Conservation (phyloP, 805 yeast species). For the Kregervanrija pseudodelftensis region DNA sequence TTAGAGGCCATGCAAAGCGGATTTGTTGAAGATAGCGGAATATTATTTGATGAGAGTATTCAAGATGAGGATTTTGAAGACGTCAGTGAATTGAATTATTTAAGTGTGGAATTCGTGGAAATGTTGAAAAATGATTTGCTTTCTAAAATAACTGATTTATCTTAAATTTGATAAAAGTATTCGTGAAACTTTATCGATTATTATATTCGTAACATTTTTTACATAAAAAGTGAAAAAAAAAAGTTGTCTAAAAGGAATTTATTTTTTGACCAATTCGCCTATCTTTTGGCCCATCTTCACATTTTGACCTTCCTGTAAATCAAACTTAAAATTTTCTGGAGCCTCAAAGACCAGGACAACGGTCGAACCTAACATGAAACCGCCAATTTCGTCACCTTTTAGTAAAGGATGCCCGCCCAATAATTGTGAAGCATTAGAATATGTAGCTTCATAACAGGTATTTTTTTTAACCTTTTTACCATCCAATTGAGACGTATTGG, state of each 20-base stretch:
- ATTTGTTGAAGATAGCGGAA: background rate
- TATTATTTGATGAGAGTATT: background rate
- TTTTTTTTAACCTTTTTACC: conserved; percentile 51
- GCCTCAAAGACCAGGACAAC: conserved; percentile 97
- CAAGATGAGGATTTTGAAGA: background rate
- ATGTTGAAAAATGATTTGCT: conserved; percentile 40
- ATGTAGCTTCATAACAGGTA: conserved; percentile 92
- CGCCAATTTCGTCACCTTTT: conserved; percentile 96
- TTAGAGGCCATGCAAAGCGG: conserved; percentile 7
- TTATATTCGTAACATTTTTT: background rate
- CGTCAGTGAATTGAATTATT: conserved; percentile 32
- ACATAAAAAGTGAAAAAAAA: background rate
- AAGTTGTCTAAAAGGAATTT: background rate
- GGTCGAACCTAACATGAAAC: conserved; percentile 91
- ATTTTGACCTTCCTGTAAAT: conserved; percentile 61
- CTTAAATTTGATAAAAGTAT: background rate
- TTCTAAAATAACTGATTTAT: conserved; percentile 9
- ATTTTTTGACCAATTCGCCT: conserved; percentile 33
- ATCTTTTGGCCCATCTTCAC: conserved; percentile 81
- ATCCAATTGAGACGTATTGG: conserved; percentile 66
- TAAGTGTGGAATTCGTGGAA: conserved; percentile 47
- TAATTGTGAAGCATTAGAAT: conserved; percentile 65
- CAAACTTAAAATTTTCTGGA: conserved; percentile 70
- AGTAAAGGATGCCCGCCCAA: conserved; percentile 83
- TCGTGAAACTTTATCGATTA: background rate